These are phyloP conservation scores for Diaporthe citri DNA, from an alignment of 2,329 filamentous ascomycete species.

Conservation along the genomic window DNA sequence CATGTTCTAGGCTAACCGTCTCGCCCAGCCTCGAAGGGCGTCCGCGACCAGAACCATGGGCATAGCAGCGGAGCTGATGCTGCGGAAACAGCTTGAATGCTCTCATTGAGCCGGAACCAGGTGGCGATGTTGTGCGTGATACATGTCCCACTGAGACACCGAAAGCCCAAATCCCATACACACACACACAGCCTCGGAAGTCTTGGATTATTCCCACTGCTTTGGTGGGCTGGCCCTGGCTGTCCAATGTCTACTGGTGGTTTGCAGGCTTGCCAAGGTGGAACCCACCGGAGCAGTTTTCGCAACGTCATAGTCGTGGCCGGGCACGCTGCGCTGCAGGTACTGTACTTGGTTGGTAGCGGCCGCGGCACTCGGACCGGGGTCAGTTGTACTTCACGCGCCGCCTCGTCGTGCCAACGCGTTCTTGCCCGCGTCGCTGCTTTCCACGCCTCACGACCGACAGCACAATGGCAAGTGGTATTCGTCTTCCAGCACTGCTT, in stretches of 20 bases:
- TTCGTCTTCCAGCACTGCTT: background rate
- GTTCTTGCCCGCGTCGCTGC: background rate
- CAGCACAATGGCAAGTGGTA: background rate
- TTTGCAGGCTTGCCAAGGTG: background rate
- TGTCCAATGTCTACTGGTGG: background rate
- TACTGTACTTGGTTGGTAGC: background rate
- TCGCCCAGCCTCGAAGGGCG: constrained; percentile 54
- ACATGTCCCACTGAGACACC: background rate
- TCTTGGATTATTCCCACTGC: background rate
- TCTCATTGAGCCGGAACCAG: constrained; percentile 39
- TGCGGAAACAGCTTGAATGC: constrained; percentile 42
- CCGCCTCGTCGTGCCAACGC: background rate
- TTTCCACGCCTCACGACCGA: background rate
- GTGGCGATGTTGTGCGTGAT: background rate
- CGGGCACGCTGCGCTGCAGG: background rate
- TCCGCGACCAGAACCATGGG: constrained; percentile 48
- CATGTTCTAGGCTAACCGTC: constrained; percentile 70
- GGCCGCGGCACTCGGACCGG: background rate
- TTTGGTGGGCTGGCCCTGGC: background rate
- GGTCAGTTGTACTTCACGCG: background rate
- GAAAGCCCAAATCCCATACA: background rate
- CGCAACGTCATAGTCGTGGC: constrained; percentile 24
- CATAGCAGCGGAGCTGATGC: constrained; percentile 52
- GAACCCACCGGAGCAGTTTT: background rate
- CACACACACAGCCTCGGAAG: background rate